These are phyloP conservation scores for Myrica gale DNA, from an alignment of 306 rosid genomes.

Conservation along the genomic window DNA sequence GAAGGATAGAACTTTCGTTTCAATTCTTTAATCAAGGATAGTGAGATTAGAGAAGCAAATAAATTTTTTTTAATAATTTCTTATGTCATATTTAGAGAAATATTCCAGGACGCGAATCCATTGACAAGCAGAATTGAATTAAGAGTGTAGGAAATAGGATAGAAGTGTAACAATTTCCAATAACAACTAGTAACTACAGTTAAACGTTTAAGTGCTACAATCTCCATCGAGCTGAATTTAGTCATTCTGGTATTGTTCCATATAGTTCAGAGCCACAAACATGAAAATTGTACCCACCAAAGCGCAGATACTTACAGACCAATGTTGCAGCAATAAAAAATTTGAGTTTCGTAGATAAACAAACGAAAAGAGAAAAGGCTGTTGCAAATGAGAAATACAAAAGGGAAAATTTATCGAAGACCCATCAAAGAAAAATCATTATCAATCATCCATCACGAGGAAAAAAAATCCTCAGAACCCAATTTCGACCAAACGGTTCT, in stretches of 20 bases:
- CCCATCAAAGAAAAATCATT: background rate
- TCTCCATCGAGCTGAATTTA: background rate
- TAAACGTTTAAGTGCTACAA: background rate
- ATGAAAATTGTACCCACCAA: background rate
- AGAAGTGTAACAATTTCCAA: background rate
- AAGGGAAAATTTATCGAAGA: background rate
- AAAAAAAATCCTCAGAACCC: background rate
- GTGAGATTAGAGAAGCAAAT: background rate
- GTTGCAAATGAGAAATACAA: background rate
- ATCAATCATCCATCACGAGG: slow-evolving; percentile 2
- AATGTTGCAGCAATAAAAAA: no score
- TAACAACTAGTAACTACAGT: background rate
- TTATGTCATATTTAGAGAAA: background rate
- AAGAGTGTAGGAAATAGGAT: background rate
- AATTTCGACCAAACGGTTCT: slow-evolving; percentile 14
- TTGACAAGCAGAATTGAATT: background rate
- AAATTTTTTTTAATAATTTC: background rate
- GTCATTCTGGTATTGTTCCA: background rate
- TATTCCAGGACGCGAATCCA: background rate
- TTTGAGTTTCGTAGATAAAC: background rate
- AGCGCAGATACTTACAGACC: background rate
- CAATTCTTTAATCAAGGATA: background rate
- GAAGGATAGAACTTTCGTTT: no score
- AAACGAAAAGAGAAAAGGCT: background rate
- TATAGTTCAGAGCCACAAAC: background rate